A percentile compares a stretch with the other conserved stretches of the same genome.
Evolutionary conservation across 2,329 filamentous ascomycete genomes (phyloP).

Genomic region (Fusarium tuaranense): DNA sequence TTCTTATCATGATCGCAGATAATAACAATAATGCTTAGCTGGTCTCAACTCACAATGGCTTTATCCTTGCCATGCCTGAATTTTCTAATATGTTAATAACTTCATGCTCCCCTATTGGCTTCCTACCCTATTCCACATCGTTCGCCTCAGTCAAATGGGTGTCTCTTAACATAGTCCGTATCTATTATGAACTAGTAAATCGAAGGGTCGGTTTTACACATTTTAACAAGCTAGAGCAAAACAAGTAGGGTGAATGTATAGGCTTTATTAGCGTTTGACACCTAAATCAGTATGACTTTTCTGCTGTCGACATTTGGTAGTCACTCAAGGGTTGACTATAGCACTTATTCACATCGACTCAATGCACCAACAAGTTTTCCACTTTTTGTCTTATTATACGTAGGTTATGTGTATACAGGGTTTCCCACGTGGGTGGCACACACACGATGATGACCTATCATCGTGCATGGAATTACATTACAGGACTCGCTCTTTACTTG

Average conservation of each 20-base stretch:
- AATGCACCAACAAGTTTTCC: neutral
- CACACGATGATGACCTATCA: neutral
- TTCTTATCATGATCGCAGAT: too few species aligned
- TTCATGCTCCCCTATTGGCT: neutral
- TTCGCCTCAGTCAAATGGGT: neutral
- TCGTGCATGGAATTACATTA: neutral
- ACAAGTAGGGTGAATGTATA: neutral
- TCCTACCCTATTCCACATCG: neutral
- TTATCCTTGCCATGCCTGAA: neutral
- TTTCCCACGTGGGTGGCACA: neutral
- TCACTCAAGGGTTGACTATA: neutral
- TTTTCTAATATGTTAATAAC: neutral
- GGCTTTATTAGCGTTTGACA: neutral
- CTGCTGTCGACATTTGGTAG: neutral
- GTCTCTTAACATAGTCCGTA: neutral
- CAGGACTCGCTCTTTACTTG: conserved; percentile 22
- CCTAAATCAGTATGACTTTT: neutral
- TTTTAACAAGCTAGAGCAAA: neutral
- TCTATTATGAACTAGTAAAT: neutral
- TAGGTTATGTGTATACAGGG: neutral
- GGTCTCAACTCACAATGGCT: neutral
- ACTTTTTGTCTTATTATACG: neutral
- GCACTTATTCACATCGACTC: neutral
- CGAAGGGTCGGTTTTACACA: neutral
- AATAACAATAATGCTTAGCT: rapidly evolving